phyloP scores from a whole-genome alignment of 78 protist genomes.

The Mastigamoeba balamuthi region DNA sequence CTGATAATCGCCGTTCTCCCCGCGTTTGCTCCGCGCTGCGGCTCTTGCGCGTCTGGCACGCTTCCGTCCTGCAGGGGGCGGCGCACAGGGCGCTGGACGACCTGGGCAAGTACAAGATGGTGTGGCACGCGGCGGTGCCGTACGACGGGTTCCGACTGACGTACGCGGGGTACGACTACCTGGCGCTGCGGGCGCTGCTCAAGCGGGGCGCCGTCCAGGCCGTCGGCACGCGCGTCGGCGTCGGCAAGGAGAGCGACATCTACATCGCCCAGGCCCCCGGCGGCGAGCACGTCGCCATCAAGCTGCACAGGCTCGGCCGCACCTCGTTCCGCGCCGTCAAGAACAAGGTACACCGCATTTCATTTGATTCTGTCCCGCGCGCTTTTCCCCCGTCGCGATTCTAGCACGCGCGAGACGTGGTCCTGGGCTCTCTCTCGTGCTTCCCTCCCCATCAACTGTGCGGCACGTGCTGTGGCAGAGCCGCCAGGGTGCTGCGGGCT shows the following conservation, averaged over 20 bases:
- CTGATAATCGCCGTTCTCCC: too few relatives aligned
- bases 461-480: too few relatives aligned
- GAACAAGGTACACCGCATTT: too few relatives aligned
- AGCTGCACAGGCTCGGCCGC: conserved; percentile 87
- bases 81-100: conserved; percentile 25
- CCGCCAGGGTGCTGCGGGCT: too few relatives aligned
- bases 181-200: conserved; percentile 78
- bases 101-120: conserved; percentile 63
- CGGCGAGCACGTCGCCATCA: conserved; percentile 10
- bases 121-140: conserved; percentile 56
- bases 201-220: conserved; percentile 53
- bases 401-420: too few relatives aligned
- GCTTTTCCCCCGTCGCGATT: too few relatives aligned
- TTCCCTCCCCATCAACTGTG: too few relatives aligned
- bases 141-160: conserved; percentile 89
- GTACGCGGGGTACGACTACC: conserved; percentile 85
- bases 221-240: conserved; percentile 92
- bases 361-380: too few relatives aligned
- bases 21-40: too few relatives aligned
- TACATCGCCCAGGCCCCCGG: not conserved
- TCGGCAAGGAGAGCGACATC: conserved; percentile 94
- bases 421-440: too few relatives aligned
- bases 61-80: too few relatives aligned
- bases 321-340: conserved; percentile 85
- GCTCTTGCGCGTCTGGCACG: too few relatives aligned